Conservation (phyloP, 176 grass and related monocot species). For the Ensete glaucum region DNA sequence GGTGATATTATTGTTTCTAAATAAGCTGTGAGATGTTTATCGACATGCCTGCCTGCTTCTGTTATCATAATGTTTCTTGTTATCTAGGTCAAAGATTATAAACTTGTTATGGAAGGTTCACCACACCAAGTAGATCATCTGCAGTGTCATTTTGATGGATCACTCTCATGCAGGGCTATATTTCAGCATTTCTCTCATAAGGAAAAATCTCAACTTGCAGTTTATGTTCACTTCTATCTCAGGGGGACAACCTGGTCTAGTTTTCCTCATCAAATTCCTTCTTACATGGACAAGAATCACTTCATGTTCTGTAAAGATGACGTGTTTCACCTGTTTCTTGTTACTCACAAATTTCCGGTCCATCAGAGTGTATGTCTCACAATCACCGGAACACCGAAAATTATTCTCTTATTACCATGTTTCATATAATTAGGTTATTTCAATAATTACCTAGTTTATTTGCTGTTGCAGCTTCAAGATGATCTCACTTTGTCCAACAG, state of each 20-base stretch:
- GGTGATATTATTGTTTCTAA: not conserved
- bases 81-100: conserved; percentile 56
- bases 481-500: conserved; percentile 15
- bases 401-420: not conserved
- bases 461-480: conserved; percentile 44
- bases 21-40: not conserved
- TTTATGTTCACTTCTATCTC: conserved; percentile 55
- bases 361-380: conserved; percentile 37
- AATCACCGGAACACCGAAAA: not conserved
- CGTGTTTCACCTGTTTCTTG: conserved; percentile 53
- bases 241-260: conserved; percentile 37
- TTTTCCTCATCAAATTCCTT: conserved; percentile 39
- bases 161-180: conserved; percentile 53
- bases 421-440: conserved; percentile 13
- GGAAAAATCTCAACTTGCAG: conserved; percentile 37
- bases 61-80: conserved; percentile 8
- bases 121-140: conserved; percentile 35
- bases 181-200: conserved; percentile 44
- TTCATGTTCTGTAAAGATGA: conserved; percentile 5
- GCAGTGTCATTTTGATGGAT: conserved; percentile 34
- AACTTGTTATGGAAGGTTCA: conserved; percentile 72
- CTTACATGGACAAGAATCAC: conserved; percentile 19
- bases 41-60: not conserved
- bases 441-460: conserved; percentile 19
- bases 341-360: conserved; percentile 70